Percentiles rank a stretch among this genome's conserved stretches.
Evolutionary conservation across 768 basidiomycete species (phyloP).

Genomic region (Mrakia gelida): DNA sequence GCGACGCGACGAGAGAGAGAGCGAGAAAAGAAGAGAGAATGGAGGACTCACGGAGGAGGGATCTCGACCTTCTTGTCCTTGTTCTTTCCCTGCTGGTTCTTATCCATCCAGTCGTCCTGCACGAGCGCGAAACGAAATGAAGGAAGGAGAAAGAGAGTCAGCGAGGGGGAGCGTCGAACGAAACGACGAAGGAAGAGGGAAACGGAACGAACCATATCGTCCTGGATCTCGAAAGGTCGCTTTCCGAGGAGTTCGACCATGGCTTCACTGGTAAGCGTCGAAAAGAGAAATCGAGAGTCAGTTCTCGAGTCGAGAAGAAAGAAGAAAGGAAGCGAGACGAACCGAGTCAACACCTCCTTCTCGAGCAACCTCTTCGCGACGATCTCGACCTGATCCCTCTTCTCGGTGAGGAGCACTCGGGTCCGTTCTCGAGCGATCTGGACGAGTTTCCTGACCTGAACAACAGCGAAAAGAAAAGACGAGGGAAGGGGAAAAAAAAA

Average conservation of each 20-base stretch:
- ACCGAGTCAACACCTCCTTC: conserved; percentile 94
- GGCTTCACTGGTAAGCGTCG: not conserved
- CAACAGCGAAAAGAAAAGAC: not conserved
- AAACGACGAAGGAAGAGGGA: not conserved
- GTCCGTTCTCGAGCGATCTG: conserved; percentile 80
- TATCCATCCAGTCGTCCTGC: conserved; percentile 41
- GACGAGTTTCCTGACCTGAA: conserved; percentile 22
- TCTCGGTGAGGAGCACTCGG: conserved; percentile 68
- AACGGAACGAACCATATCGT: conserved; percentile 65
- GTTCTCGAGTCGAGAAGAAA: not conserved
- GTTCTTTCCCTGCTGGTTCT: conserved; percentile 68
- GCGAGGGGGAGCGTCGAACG: not conserved
- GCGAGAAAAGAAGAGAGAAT: no score
- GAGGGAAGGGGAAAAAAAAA: not conserved
- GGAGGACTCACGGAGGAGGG: conserved; percentile 12
- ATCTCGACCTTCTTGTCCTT: conserved; percentile 36
- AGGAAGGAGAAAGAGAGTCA: not conserved
- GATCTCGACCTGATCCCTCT: conserved; percentile 85
- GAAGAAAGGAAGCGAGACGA: conserved; percentile 38
- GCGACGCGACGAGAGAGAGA: not conserved
- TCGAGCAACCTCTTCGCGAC: conserved; percentile 84
- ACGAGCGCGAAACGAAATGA: not conserved
- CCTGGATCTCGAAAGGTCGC: conserved; percentile 48
- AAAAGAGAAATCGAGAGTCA: not conserved
- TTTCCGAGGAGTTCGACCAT: conserved; percentile 36